Percentiles rank a stretch among this genome's conserved stretches.
phyloP scores from a whole-genome alignment of 495 filamentous ascomycete species.

The Penicillium macrosclerotiorum region DNA sequence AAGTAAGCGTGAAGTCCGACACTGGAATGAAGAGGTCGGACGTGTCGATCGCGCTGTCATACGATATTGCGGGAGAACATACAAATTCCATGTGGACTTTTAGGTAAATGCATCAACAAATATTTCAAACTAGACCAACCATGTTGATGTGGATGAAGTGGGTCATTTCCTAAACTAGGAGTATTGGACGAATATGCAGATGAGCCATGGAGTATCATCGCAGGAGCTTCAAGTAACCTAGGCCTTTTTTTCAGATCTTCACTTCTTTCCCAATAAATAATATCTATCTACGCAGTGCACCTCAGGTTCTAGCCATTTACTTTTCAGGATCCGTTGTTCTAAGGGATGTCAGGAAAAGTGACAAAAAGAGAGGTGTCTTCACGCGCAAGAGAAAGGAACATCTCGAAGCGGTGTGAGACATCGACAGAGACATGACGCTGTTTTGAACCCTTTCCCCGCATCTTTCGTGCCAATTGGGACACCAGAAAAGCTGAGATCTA shows the following conservation, averaged over 20 bases:
- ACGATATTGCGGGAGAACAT: not conserved
- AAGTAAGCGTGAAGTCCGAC: not conserved
- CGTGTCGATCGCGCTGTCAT: slow-evolving; percentile 2
- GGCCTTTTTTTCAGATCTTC: too few relatives aligned
- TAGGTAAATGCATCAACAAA: not conserved
- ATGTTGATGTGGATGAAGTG: not conserved
- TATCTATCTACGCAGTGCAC: too few relatives aligned
- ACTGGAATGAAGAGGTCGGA: not conserved
- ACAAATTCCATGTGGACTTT: not conserved
- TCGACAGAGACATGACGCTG: not conserved
- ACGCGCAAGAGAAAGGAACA: too few relatives aligned
- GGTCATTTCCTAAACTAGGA: not conserved
- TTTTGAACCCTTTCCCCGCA: slow-evolving; percentile 11
- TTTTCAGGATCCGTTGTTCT: too few relatives aligned
- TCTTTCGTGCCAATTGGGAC: slow-evolving; percentile 3
- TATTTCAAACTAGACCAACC: slow-evolving; percentile 12
- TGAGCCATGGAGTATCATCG: not conserved
- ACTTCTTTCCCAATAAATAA: not conserved
- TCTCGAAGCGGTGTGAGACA: slow-evolving; percentile 10
- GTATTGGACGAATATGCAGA: slow-evolving; percentile 2
- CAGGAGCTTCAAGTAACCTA: too few relatives aligned
- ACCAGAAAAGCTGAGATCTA: not conserved
- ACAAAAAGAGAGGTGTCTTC: too few relatives aligned
- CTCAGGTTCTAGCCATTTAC: too few relatives aligned
- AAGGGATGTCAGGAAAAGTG: too few relatives aligned